Evolutionary conservation across 2,329 filamentous ascomycete genomes (phyloP).

Genomic region (Pezicula neosporulosa): DNA sequence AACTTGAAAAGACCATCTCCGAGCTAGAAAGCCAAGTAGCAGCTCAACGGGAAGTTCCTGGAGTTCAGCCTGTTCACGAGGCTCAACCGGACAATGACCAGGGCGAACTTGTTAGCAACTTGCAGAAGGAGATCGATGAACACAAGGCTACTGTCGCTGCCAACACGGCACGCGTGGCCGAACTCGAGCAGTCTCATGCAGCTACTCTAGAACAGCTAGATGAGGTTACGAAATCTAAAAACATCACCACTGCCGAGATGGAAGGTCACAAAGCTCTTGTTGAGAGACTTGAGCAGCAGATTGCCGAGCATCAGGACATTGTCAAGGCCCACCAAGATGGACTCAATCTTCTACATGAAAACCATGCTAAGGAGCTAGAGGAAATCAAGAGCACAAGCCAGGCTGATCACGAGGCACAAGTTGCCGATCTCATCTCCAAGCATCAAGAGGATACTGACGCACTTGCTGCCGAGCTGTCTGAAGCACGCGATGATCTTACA

Average conservation of each 20-base stretch:
- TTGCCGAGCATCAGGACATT: slow-evolving; percentile 55
- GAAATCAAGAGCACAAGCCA: slow-evolving; percentile 45
- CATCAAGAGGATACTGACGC: slow-evolving; percentile 53
- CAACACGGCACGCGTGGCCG: slow-evolving; percentile 66
- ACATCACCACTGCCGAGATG: slow-evolving; percentile 38
- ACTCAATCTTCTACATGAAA: slow-evolving; percentile 44
- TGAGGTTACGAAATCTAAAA: slow-evolving; percentile 58
- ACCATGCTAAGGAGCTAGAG: slow-evolving; percentile 48
- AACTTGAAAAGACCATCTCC: slow-evolving; percentile 25
- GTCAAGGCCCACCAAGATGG: slow-evolving; percentile 52
- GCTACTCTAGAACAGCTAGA: slow-evolving; percentile 66
- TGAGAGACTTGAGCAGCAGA: slow-evolving; percentile 52
- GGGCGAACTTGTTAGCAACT: slow-evolving; percentile 43
- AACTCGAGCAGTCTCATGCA: slow-evolving; percentile 70
- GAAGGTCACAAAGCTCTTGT: slow-evolving; percentile 41
- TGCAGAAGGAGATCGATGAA: slow-evolving; percentile 75
- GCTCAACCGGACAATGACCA: too few species aligned
- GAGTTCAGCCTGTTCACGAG: too few species aligned
- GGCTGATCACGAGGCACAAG: slow-evolving; percentile 53
- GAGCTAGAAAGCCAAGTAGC: too few species aligned
- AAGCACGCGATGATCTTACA: slow-evolving; percentile 63
- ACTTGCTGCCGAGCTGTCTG: slow-evolving; percentile 59
- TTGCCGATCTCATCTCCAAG: slow-evolving; percentile 56
- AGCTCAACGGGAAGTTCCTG: slow-evolving; percentile 37
- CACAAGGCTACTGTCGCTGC: slow-evolving; percentile 71